Evolutionary conservation across 2,329 filamentous ascomycete species (phyloP), one percentile per base, ranked within the genome.

Genomic region (Neonectria hederae): DNA sequence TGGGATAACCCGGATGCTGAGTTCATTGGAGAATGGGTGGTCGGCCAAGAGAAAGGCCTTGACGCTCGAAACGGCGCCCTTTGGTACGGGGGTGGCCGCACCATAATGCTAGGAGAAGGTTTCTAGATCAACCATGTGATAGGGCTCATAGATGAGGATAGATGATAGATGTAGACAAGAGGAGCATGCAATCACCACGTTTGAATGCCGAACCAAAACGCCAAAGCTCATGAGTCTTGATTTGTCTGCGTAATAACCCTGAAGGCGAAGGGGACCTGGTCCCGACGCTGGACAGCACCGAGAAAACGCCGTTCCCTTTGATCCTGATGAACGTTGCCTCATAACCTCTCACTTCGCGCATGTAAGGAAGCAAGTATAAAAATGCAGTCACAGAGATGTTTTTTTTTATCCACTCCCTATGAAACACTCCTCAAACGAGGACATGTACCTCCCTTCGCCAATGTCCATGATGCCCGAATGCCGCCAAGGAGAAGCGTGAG

Each of bases 21-120:
- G 11, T 80, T 83, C 38, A 75, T 83, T 2, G 90, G 91, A 0
- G 91, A 96, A 74, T 97, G 95, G 94, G 81, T 92, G 24, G 89
- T 97, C n/a, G 94, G 95, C 0, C 88, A 97, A 72, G 93, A 95
- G 76, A 90, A 84, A 71, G 94, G 94, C 0, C 79, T 97, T 59
- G 92, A 95, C 73, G 89, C 88, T 63, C 87, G 92, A 48, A 87
- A 86, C 67, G 95, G 95, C 0, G 83, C 85, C 6, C 79, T 97
- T 48, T 98, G 94, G 94, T 97, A 97, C 80, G 95, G 91, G 38
- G 92, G 89, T 26, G 94, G 94, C 1, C 86, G 91, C 67, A 91
- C 88, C 4, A 84, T 97, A 64, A 80, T 84, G 74, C 58, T 84
- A 19, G 88, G 88, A 19, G 87, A 89, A 76, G 88, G 88, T 0